Evolutionary conservation across 352 stramenopile species (phyloP).

Genomic region (Phytophthora lateralis): DNA sequence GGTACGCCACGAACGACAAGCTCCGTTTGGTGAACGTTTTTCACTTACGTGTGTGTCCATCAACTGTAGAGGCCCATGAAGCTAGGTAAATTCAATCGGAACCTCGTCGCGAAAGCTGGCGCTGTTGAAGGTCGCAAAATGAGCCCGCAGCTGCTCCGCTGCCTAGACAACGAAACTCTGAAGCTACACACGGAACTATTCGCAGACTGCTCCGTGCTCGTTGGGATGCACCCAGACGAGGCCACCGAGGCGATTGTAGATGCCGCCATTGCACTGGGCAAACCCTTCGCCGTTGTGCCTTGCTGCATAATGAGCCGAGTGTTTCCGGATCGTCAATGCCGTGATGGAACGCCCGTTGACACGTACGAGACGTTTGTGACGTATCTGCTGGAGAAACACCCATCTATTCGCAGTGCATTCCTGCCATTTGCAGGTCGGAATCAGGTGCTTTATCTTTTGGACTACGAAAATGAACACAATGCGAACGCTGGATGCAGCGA

Average conservation of each 20-base stretch:
- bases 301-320: constrained; percentile 96
- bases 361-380: constrained; percentile 84
- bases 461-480: constrained; percentile 39
- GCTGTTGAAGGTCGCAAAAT: constrained; percentile 36
- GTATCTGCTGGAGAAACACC: constrained; percentile 85
- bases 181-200: constrained; percentile 65
- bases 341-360: constrained; percentile 66
- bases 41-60: neutral
- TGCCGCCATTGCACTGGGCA: constrained; percentile 81
- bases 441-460: constrained; percentile 83
- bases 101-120: constrained; percentile 57
- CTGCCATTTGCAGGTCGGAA: constrained; percentile 86
- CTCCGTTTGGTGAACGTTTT: neutral
- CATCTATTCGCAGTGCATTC: constrained; percentile 62
- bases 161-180: constrained; percentile 64
- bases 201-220: constrained; percentile 78
- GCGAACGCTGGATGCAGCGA: neutral
- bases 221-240: constrained; percentile 96
- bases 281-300: constrained; percentile 95
- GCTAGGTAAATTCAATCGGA: constrained; percentile 71
- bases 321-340: constrained; percentile 81
- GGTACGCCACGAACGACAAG: constrained; percentile 35
- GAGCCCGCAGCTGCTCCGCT: constrained; percentile 61
- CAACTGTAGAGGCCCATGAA: constrained; percentile 75
- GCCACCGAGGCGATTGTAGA: constrained; percentile 97